These are phyloP conservation scores for Clavispora fructus DNA, from an alignment of 805 yeast species.

Conservation along the genomic window DNA sequence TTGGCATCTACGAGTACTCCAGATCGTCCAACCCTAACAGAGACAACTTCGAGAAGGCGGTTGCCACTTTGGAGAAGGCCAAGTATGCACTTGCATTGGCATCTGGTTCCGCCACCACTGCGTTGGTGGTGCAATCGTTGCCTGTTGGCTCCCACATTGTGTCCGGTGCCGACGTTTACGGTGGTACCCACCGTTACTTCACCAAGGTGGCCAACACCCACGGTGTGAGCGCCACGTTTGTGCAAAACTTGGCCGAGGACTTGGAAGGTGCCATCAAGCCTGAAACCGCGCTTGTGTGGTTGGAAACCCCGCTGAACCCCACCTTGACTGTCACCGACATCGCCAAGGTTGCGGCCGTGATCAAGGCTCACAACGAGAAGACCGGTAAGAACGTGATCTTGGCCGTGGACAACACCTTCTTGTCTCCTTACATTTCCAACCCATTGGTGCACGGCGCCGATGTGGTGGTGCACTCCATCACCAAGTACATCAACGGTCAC, in stretches of 20 bases:
- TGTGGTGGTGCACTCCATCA: slow-evolving; percentile 81
- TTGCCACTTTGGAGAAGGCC: slow-evolving; percentile 76
- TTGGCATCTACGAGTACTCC: slow-evolving; percentile 78
- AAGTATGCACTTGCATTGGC: slow-evolving; percentile 71
- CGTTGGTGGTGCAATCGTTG: slow-evolving; percentile 67
- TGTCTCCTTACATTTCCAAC: slow-evolving; percentile 82
- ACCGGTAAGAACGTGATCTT: slow-evolving; percentile 51
- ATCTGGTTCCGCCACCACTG: slow-evolving; percentile 85
- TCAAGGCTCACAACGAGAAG: slow-evolving; percentile 39
- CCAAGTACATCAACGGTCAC: slow-evolving; percentile 89
- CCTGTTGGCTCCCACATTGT: slow-evolving; percentile 70
- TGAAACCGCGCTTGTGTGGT: slow-evolving; percentile 76
- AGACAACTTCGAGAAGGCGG: slow-evolving; percentile 69
- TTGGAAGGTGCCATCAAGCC: slow-evolving; percentile 50
- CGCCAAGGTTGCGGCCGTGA: slow-evolving; percentile 50
- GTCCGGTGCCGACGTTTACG: slow-evolving; percentile 82
- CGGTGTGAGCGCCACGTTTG: slow-evolving; percentile 66
- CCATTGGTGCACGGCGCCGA: slow-evolving; percentile 83
- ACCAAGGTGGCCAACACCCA: slow-evolving; percentile 79
- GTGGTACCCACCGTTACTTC: slow-evolving; percentile 89
- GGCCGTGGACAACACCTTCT: slow-evolving; percentile 85
- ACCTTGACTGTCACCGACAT: slow-evolving; percentile 78
- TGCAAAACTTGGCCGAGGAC: slow-evolving; percentile 58
- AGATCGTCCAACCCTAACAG: slow-evolving; percentile 86
- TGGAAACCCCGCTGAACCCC: slow-evolving; percentile 87